A percentile compares a stretch with the other conserved stretches of the same genome.
Evolutionary conservation across 345 rosid species (phyloP).

Genomic region (Acer saccharum): DNA sequence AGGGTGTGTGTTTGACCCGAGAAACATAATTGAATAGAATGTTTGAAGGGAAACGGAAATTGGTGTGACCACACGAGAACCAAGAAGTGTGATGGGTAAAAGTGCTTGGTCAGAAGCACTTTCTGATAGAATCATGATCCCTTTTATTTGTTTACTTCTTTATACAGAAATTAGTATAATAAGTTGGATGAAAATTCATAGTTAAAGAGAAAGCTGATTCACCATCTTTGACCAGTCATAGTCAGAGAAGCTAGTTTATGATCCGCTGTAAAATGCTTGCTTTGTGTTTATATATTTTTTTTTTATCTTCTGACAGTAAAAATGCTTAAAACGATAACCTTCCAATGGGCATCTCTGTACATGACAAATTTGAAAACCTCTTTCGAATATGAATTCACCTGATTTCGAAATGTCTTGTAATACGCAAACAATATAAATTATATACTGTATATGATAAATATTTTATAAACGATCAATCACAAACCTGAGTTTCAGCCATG

Average conservation of each 20-base stretch:
- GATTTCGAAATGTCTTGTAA: no score
- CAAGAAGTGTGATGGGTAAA: constrained; percentile 19
- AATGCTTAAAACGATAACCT: background rate
- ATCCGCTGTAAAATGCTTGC: background rate
- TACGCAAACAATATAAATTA: no score
- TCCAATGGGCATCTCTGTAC: constrained; percentile 11
- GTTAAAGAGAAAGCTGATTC: no score
- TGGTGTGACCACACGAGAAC: background rate
- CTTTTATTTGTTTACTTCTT: constrained; percentile 13
- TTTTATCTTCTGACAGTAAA: no score
- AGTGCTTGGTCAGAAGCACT: constrained; percentile 21
- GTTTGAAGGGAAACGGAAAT: background rate
- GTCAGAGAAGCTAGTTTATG: background rate
- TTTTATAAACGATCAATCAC: background rate
- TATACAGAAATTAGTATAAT: background rate
- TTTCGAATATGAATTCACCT: no score
- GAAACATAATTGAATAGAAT: background rate
- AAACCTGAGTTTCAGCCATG: background rate
- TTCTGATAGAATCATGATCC: constrained; percentile 1
- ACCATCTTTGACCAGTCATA: no score
- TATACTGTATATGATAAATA: no score
- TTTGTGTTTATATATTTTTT: background rate
- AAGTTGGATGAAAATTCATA: background rate
- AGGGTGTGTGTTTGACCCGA: background rate
- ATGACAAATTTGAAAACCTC: no score